Percentiles rank a stretch among this genome's conserved stretches.
These are phyloP conservation scores for Pseudevernia furfuracea DNA, from an alignment of 495 filamentous ascomycete genomes.

Conservation along the genomic window DNA sequence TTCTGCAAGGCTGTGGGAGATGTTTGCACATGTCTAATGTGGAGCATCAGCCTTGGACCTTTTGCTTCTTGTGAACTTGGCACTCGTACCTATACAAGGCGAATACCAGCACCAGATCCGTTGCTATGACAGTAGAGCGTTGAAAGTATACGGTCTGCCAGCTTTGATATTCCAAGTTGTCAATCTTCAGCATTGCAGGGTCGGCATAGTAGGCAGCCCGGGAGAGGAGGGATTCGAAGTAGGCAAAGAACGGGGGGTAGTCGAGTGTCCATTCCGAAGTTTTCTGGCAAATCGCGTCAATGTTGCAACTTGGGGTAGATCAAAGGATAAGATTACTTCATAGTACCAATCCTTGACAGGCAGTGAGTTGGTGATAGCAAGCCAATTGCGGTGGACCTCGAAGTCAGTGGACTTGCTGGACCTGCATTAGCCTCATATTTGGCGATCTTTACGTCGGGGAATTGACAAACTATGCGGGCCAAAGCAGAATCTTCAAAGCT, in stretches of 20 bases:
- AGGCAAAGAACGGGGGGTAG: constrained; percentile 96
- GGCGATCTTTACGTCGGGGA: not conserved
- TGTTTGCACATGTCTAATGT: constrained; percentile 61
- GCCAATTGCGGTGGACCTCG: constrained; percentile 96
- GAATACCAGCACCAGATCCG: constrained; percentile 74
- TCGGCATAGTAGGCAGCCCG: constrained; percentile 70
- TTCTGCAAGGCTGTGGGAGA: constrained; percentile 54
- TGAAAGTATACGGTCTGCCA: constrained; percentile 94
- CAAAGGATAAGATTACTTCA: constrained; percentile 47
- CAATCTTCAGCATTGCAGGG: constrained; percentile 72
- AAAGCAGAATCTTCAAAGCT: constrained; percentile 87
- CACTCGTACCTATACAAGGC: constrained; percentile 64
- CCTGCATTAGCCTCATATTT: constrained; percentile 13
- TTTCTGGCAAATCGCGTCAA: constrained; percentile 42
- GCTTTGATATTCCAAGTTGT: constrained; percentile 74
- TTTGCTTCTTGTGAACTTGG: not conserved
- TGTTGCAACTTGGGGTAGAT: not conserved
- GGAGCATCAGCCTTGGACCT: constrained; percentile 6
- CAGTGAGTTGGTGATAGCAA: constrained; percentile 85
- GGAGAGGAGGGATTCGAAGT: constrained; percentile 89
- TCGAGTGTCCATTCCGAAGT: constrained; percentile 99
- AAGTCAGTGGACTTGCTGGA: constrained; percentile 97
- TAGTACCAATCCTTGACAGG: constrained; percentile 90
- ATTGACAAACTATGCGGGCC: constrained; percentile 83
- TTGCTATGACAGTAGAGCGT: constrained; percentile 74